phyloP scores from a whole-genome alignment of 371 early-diverging fungal genomes.

The Mucor ambiguus region DNA sequence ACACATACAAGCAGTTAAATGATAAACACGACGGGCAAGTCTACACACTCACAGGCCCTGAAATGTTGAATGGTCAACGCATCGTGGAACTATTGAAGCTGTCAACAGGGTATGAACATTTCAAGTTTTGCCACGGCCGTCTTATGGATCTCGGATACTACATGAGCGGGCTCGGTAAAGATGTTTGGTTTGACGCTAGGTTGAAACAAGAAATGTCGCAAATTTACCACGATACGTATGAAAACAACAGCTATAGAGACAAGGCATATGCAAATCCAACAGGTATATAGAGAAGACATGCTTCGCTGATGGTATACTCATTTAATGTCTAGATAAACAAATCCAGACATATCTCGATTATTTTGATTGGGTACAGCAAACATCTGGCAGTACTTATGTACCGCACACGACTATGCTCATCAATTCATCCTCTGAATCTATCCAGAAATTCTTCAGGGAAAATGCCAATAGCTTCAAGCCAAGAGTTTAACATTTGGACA shows the following conservation, averaged over 20 bases:
- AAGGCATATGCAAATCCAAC: slow-evolving; percentile 27
- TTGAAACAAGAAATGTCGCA: slow-evolving; percentile 34
- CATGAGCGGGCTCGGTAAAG: slow-evolving; percentile 25
- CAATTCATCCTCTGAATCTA: slow-evolving; percentile 12
- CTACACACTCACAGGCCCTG: slow-evolving; percentile 34
- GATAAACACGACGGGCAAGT: slow-evolving; percentile 30
- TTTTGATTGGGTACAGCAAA: slow-evolving; percentile 36
- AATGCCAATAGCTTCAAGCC: slow-evolving; percentile 40
- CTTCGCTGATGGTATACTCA: neutral
- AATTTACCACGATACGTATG: slow-evolving; percentile 29
- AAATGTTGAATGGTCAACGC: slow-evolving; percentile 24
- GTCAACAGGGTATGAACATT: slow-evolving; percentile 25
- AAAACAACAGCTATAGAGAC: slow-evolving; percentile 12
- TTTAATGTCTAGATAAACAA: slow-evolving; percentile 21
- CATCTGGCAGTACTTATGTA: slow-evolving; percentile 26
- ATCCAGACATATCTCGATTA: slow-evolving; percentile 36
- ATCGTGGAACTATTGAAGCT: slow-evolving; percentile 17
- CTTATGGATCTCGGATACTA: slow-evolving; percentile 35
- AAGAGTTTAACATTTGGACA: slow-evolving; percentile 17
- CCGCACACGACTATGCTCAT: slow-evolving; percentile 34
- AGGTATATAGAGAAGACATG: slow-evolving; percentile 16
- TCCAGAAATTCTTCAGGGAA: slow-evolving; percentile 27
- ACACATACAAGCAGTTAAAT: slow-evolving; percentile 5
- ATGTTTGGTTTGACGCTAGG: slow-evolving; percentile 38
- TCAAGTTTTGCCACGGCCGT: slow-evolving; percentile 24